These are phyloP conservation scores for Centrapalus pauciflorus DNA, from an alignment of 129 eudicot species.

Conservation along the genomic window DNA sequence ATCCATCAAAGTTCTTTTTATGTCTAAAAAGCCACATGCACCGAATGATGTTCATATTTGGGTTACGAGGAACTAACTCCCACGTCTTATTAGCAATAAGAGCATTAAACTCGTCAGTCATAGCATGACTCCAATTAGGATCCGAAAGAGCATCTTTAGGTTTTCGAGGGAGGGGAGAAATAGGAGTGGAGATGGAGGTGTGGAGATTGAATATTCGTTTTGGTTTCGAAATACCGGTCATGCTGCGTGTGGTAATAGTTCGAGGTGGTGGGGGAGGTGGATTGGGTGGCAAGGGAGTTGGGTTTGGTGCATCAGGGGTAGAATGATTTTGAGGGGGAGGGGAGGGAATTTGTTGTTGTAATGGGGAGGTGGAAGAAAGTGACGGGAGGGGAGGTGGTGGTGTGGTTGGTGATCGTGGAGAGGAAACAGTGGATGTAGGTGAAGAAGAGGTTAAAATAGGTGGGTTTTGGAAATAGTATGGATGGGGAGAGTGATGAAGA, in stretches of 20 bases:
- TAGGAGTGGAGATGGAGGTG: neutral
- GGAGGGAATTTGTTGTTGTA: neutral
- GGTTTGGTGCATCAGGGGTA: too few species aligned
- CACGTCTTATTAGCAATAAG: neutral
- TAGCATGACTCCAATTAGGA: neutral
- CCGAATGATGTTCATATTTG: neutral
- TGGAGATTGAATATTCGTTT: neutral
- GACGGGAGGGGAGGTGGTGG: neutral
- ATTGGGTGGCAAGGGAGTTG: too few species aligned
- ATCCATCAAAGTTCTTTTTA: neutral
- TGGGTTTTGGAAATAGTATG: neutral
- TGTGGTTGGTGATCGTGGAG: neutral
- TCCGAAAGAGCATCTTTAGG: neutral
- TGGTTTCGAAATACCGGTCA: neutral
- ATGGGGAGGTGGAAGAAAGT: neutral
- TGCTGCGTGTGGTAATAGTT: neutral
- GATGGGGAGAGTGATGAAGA: neutral
- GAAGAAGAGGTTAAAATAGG: neutral
- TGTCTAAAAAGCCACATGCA: neutral
- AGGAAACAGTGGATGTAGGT: neutral
- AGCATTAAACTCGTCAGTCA: neutral
- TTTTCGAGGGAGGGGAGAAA: neutral
- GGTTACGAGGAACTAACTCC: neutral
- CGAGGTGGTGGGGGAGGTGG: neutral
- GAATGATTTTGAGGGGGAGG: too few species aligned